Evolutionary conservation across 768 basidiomycete species (phyloP), one percentile per base, ranked within the genome.

Genomic region (Serendipita indica): DNA sequence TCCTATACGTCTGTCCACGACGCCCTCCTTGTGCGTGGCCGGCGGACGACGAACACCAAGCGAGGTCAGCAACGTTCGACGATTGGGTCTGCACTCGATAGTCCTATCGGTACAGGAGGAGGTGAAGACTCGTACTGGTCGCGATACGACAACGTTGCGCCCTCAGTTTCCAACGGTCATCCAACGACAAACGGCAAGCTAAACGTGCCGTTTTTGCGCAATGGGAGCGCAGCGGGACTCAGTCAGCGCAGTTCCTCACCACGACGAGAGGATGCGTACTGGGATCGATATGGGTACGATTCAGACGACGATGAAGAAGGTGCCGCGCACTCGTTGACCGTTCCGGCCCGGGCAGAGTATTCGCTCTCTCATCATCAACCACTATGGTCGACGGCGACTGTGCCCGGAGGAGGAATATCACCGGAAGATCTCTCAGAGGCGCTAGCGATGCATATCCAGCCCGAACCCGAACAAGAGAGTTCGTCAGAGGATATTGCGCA

Each of bases 51-150:
- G 41, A 43, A 6, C 7, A 7, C 27, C 18, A 43, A 43, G 41
- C 18, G 41, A 25, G 16, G n/a, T 2, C n/a, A n/a, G n/a, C n/a
- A n/a, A n/a, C n/a, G n/a, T n/a, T n/a, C n/a, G n/a, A 25, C 41
- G 41, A 43, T n/a, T 2, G 41, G 18, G 41, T n/a, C 27, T n/a
- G 27, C 41, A n/a, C 18, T 43, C 18, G 41, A 43, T 39, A 18
- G 35, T 39, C 18, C 35, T 39, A 39, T 25, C 41, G 5, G 41
- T 2, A 25, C 18, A n/a, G 41, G 2, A n/a, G 41, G 27, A 37
- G 45, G 13, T 7, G 45, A 46, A 25, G 45, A 46, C n/a, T 54
- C 49, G 16, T 54, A 54, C n/a, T 54, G 49, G 49, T 54, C 49
- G 4, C 22, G n/a, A 30, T 54, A 54, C 30, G 30, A 54, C 22